Evolutionary conservation across 192 early-diverging fungal genomes (phyloP), one percentile per base, ranked within the genome.

Genomic region (Ambispora gerdemannii): DNA sequence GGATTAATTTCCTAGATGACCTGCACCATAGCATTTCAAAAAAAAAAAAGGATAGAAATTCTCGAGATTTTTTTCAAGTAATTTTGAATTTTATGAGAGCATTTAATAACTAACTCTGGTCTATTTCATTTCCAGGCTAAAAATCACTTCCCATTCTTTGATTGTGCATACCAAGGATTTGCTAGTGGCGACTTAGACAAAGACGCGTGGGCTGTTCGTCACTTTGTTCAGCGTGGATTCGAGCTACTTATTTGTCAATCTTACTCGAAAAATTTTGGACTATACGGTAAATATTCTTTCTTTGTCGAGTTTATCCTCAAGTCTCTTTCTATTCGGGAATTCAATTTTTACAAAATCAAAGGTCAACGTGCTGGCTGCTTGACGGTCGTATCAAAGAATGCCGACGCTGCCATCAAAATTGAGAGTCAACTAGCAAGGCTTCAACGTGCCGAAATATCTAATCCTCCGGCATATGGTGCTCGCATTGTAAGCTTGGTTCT

Each of bases 131-230:
- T 63, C 10, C 67, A 87, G 75, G 77, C 82, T 66, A 90, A 91
- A 71, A 62, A 71, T 19, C 95, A 93, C 74, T 92, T 98, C 75
- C 89, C 93, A 20, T 97, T 99, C 87, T 98, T 99, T 72, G 97
- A 99, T 78, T 94, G 90, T 78, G 97, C 97, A 25, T 99, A 99
- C 87, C 95, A 97, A 84, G 97, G 97, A 4, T 99, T 99, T 76
- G 95, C 95, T 28, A 92, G 90, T 10, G 97, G 97, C 50, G 86
- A 91, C 76, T 83, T 97, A 19, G 93, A 94, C 74, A 75, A 86
- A 51, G 97, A 99, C 81, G 95, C 97, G 30, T 89, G 84, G 76
- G 92, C 97, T 63, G 89, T 96, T 38, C 88, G 97, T 19, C 91
- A 94, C 77, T 99, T 99, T 86, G 93, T 93, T 2, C 80, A 88